Evolutionary conservation across 371 early-diverging fungal genomes (phyloP), one percentile per base, ranked within the genome.

Genomic region (Chytridiales sp.): DNA sequence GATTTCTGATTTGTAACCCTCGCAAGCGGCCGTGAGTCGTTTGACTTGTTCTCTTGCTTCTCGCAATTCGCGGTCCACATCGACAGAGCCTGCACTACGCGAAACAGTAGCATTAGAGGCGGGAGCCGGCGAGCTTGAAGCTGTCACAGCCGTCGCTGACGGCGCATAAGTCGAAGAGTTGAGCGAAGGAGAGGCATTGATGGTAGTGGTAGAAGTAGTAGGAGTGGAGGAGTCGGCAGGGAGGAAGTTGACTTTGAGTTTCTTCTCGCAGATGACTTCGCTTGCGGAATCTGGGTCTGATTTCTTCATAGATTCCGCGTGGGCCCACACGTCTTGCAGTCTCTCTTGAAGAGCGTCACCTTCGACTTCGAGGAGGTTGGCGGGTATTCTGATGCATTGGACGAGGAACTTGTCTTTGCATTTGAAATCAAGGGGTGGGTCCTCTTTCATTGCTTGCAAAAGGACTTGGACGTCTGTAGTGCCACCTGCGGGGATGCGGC

Each of bases 351-450:
- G 60, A 27, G 47, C 64, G 40, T 69, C 73, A 6, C 57, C 59
- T 11, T 72, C 69, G n/a, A 43, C 9, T 30, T 44, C 38, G n/a
- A n/a, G n/a, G 26, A 70, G 54, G 13, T 31, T 36, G 42, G 61
- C 44, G 1, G 38, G 36, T n/a, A 93, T 84, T 53, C 77, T 75
- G 40, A 94, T 82, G 38, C 87, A 88, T 75, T 94, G 95, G 34
- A 97, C 87, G 52, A 95, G 73, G 68, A 97, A 97, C 76, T 95
- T 95, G 80, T 97, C 97, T 62, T 88, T 91, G 77, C 91, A 90
- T 69, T 89, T 88, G 72, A 77, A 85, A 60, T 90, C 92, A 0
- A 76, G 72, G 35, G 89, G 84, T 26, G 85, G 87, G 46, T 90
- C 90, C 59, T 92, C 92, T 61, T 81, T 85, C 83, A 93, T 86